Percentiles rank a stretch among this genome's conserved stretches.
phyloP scores from a whole-genome alignment of 192 early-diverging fungal species.

The Pecoramyces ruminantium region DNA sequence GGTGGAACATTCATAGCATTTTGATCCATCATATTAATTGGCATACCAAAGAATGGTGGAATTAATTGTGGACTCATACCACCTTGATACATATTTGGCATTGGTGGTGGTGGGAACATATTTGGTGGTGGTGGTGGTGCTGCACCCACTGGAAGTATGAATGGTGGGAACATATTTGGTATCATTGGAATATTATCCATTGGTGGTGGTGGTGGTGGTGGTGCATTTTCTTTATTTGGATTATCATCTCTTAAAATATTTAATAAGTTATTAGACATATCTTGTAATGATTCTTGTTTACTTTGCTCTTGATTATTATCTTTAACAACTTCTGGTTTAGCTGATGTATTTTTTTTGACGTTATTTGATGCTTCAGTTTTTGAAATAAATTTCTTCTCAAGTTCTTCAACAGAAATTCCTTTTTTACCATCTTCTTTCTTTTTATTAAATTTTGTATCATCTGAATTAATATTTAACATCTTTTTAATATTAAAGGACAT shows the following conservation, averaged over 20 bases:
- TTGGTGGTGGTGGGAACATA: neutral
- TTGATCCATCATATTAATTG: no score
- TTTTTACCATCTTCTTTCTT: neutral
- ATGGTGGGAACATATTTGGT: neutral
- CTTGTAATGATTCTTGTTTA: neutral
- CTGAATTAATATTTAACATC: neutral
- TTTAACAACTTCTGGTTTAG: neutral
- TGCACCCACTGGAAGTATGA: neutral
- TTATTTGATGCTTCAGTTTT: neutral
- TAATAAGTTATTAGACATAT: neutral
- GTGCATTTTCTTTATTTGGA: neutral
- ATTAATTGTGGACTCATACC: neutral
- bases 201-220: neutral
- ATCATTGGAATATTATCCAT: neutral
- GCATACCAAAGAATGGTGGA: neutral
- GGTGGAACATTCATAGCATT: neutral
- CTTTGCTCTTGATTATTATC: neutral
- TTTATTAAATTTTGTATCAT: neutral
- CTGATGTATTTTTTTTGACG: neutral
- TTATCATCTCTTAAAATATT: neutral
- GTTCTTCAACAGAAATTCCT: neutral
- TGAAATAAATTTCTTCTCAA: neutral
- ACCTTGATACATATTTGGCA: neutral
- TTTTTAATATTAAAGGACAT: neutral
- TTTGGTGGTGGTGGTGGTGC: neutral